Evolutionary conservation across 257 asterid species (phyloP), one percentile per base, ranked within the genome.

Genomic region (Forsythia viridissima): DNA sequence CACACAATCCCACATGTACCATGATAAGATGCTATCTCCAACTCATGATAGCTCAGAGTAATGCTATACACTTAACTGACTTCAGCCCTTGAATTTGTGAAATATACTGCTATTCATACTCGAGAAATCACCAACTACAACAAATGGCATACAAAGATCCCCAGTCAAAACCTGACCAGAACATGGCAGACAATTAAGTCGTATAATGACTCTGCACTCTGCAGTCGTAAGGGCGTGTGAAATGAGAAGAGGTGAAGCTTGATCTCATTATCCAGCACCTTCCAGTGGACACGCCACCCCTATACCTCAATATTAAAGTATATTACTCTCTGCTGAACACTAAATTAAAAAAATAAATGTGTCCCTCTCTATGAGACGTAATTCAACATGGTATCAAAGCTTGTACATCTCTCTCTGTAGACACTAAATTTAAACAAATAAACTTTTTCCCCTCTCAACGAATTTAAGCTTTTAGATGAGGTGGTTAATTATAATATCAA

Each of bases 1-100:
- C 72, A 72, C 51, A 71, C 41, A 73, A 30, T 34, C 7, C 20
- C 61, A 51, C 24, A 52, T 46, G 12, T 39, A 66, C 65, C 6
- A 69, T 15, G 65, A 48, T 68, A 51, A 30, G 34, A 30, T 30
- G 34, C 57, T 70, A 61, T 65, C 41, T 34, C 41, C 4, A 1
- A 63, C 77, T 74, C 70, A 65, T 20, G 48, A 65, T 52, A 73
- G 75, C 55, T 36, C 38, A 63, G n/a, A 71, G 44, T 71, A 76
- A 39, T 74, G 68, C 24, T 39, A 70, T 20, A 76, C 77, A 36
- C 13, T 63, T n/a, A 59, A 69, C 44, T 37, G 74, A 71, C 36
- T 77, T 48, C 67, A 16, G 67, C 69, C 34, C 70, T 46, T 5
- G 55, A 46, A 55, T 55, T 16, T 55, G 65, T n/a, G 24, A 15